phyloP scores from a whole-genome alignment of 1,284 basidiomycete species.

The Singerocomus rubriflavus region DNA sequence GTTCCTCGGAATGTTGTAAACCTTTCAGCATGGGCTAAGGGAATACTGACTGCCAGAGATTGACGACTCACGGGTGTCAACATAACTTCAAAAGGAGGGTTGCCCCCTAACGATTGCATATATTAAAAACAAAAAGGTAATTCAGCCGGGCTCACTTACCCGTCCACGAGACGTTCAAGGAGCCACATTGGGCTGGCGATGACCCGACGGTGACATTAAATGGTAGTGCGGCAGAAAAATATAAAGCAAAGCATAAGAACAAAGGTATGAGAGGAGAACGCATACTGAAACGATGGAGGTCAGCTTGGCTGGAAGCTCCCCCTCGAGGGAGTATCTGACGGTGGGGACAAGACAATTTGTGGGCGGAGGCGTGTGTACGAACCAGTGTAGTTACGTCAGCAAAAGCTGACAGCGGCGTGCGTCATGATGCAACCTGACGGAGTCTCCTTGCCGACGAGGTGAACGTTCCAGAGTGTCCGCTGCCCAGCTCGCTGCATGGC shows the following conservation, averaged over 20 bases:
- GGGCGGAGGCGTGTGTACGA: not conserved
- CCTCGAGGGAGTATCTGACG: constrained; percentile 4
- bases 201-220: constrained; percentile 52
- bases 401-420: constrained; percentile 2
- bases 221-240: constrained; percentile 32
- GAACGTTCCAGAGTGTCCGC: too few relatives aligned
- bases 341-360: constrained; percentile 9
- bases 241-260: constrained; percentile 23
- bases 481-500: not conserved
- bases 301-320: constrained; percentile 7
- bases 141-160: constrained; percentile 40
- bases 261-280: constrained; percentile 13
- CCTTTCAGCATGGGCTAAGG: constrained; percentile 22
- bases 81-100: constrained; percentile 55
- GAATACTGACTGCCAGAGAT: not conserved
- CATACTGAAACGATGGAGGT: constrained; percentile 25
- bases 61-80: constrained; percentile 54
- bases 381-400: constrained; percentile 21
- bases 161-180: constrained; percentile 57
- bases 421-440: not conserved
- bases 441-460: not conserved
- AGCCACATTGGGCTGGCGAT: constrained; percentile 56
- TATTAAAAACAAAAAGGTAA: constrained; percentile 3
- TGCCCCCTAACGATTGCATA: constrained; percentile 49
- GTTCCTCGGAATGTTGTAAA: constrained; percentile 41